Percentiles rank a stretch among this genome's conserved stretches.
phyloP scores from a whole-genome alignment of 2,329 filamentous ascomycete species.

The Hypoxylon sp. region DNA sequence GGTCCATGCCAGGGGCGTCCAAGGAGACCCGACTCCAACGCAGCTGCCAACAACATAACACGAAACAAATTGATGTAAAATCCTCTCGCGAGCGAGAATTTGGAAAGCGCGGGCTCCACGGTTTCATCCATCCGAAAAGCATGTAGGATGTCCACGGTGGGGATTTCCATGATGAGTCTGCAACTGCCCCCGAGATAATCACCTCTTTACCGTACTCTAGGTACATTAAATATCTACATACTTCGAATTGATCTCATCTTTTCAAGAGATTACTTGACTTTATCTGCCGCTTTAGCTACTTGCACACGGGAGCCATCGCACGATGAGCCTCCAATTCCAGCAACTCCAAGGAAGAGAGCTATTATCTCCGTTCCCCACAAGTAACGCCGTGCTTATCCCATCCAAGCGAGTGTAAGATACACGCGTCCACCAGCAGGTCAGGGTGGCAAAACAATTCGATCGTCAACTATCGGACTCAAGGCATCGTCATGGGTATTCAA shows the following conservation, averaged over 20 bases:
- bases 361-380: conserved; percentile 15
- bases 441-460: conserved; percentile 2
- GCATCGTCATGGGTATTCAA: no score
- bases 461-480: neutral
- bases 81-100: conserved; percentile 12
- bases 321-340: neutral
- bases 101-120: conserved; percentile 3
- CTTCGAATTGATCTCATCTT: no score
- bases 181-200: neutral
- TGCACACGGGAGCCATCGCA: neutral
- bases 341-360: conserved; percentile 5
- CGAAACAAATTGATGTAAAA: conserved; percentile 33
- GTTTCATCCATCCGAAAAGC: conserved; percentile 20
- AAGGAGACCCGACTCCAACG: conserved; percentile 19
- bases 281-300: neutral
- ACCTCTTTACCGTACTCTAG: neutral
- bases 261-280: neutral
- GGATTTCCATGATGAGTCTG: neutral
- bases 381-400: conserved; percentile 13
- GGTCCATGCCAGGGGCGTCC: conserved; percentile 30
- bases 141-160: neutral
- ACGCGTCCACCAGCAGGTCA: neutral
- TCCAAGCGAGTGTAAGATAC: neutral
- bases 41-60: conserved; percentile 22
- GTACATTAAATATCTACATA: no score